Evolutionary conservation across 2,329 filamentous ascomycete species (phyloP).

Genomic region (Huntiella abstrusa): DNA sequence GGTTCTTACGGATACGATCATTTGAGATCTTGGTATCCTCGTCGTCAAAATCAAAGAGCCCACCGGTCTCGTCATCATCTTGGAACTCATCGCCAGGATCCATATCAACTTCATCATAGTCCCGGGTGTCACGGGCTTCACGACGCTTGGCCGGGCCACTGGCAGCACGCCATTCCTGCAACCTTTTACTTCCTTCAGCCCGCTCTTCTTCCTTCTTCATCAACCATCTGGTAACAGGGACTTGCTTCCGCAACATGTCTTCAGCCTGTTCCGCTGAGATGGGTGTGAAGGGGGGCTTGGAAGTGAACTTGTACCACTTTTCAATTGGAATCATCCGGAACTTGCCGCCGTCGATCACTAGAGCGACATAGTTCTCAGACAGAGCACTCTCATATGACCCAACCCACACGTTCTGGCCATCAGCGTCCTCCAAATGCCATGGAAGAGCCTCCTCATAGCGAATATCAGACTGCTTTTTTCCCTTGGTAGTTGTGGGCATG

Average conservation of each 20-base stretch:
- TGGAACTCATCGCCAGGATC: conserved; percentile 55
- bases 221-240: conserved; percentile 62
- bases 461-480: conserved; percentile 50
- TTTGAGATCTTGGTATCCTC: conserved; percentile 59
- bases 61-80: conserved; percentile 66
- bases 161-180: conserved; percentile 28
- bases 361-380: conserved; percentile 67
- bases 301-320: conserved; percentile 82
- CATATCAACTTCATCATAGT: conserved; percentile 51
- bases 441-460: conserved; percentile 90
- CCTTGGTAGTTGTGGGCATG: conserved; percentile 62
- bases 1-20: conserved; percentile 56
- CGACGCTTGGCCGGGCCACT: conserved; percentile 8
- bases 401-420: conserved; percentile 87
- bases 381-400: conserved; percentile 79
- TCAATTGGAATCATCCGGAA: conserved; percentile 84
- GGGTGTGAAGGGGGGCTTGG: conserved; percentile 60
- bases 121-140: conserved; percentile 17
- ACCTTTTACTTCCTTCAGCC: conserved; percentile 33
- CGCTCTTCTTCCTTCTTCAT: conserved; percentile 45
- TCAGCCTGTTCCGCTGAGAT: conserved; percentile 74
- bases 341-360: conserved; percentile 47
- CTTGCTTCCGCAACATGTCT: conserved; percentile 60
- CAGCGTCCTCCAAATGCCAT: conserved; percentile 93
- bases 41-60: conserved; percentile 61